Conservation (phyloP, 129 eudicot species). For the carrot (Daucus carota) region DH1_v3.0 NC_030382.2:57343501-57344000, state of each 20-base stretch:
- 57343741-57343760: not conserved
- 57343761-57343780: constrained; percentile 1
- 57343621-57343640: constrained; percentile 6
- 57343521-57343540: too few relatives aligned
- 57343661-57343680: not conserved
- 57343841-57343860: constrained; percentile 37
- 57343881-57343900: constrained; percentile 45
- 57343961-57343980: too few relatives aligned
- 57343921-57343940: too few relatives aligned
- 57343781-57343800: not conserved
- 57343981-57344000: too few relatives aligned
- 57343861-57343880: constrained; percentile 68
- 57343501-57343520: too few relatives aligned
- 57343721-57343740: not conserved
- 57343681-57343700: not conserved
- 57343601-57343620: too few relatives aligned
- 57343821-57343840: too few relatives aligned
- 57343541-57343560: too few relatives aligned
- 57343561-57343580: too few relatives aligned
- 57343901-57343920: too few relatives aligned
- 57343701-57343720: not conserved
- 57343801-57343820: not conserved
- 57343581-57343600: too few relatives aligned
- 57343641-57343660: not conserved
- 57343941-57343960: too few relatives aligned